Evolutionary conservation across 306 rosid genomes (phyloP), one percentile per base, ranked within the genome.

Genomic region (Dryas octopetala): DNA sequence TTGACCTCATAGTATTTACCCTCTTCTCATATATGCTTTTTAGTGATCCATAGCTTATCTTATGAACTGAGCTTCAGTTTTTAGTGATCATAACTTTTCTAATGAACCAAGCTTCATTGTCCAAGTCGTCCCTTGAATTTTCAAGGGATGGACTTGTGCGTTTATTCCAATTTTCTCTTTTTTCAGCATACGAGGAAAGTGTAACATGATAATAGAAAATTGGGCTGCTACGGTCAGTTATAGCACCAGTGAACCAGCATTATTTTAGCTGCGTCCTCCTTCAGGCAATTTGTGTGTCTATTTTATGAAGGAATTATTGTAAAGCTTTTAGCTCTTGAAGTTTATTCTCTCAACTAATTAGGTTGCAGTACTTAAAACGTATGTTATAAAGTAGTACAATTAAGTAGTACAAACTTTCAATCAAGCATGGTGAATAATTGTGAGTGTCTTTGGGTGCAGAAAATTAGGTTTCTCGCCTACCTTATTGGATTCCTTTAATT

Each of bases 401-500:
- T 19, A 58, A 32, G 46, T 11, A 61, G 4, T 61, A 46, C 6
- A 46, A 4, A 46, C 6, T 46, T 46, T 46, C 6, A 46, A 46
- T 46, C 8, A 0, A 14, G 9, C n/a, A 40, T 38, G 12, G 11
- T 62, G 6, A 38, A 62, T 38, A 43, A 13, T 26, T 32, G 43
- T 32, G 43, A 61, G n/a, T 58, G 26, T 69, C 38, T 32, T 38
- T 38, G 38, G 62, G 62, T 70, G 74, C 12, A 51, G 62, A 52
- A 41, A 53, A 2, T 52, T 69, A 70, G 74, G 40, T 16, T 54
- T 40, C 62, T 70, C 1, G 3, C 38, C 26, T 17, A 19, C 28
- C 19, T 41, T 70, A 26, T 26, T 66, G 44, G 15, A 47, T 38
- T 63, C 19, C 17, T 66, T 67, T 23, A 67, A 2, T 15, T 3